Percentiles rank a stretch among this genome's conserved stretches.
These are phyloP conservation scores for Amylocystis lapponica DNA, from an alignment of 768 basidiomycete species.

Conservation along the genomic window DNA sequence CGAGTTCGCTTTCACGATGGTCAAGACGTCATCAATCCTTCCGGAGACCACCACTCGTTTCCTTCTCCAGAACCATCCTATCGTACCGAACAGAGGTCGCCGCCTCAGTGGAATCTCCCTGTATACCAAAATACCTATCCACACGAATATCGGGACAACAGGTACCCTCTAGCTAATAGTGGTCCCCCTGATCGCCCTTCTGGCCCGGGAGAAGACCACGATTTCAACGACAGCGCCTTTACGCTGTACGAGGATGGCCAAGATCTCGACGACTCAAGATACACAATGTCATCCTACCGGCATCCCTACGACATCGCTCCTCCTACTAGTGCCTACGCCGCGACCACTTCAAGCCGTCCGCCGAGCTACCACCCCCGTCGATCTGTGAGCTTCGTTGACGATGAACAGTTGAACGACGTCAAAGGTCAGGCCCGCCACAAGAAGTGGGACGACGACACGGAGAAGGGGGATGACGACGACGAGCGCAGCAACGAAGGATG, in stretches of 20 bases:
- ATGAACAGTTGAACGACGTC: background rate
- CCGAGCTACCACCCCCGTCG: conserved; percentile 15
- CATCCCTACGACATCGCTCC: conserved; percentile 59
- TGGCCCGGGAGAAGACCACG: no score
- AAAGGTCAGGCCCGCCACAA: background rate
- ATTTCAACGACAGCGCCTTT: conserved; percentile 18
- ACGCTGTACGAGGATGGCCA: conserved; percentile 25
- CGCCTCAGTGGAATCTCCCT: no score
- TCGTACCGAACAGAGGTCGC: no score
- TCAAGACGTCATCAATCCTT: no score
- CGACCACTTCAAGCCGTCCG: background rate
- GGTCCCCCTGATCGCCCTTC: no score
- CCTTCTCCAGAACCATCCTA: no score
- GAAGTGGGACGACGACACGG: conserved; percentile 13
- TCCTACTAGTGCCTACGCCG: conserved; percentile 37
- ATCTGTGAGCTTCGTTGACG: conserved; percentile 38
- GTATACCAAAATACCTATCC: no score
- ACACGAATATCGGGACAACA: no score
- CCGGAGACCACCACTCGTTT: no score
- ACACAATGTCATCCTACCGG: conserved; percentile 48
- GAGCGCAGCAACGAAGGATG: conserved; percentile 15
- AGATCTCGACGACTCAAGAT: conserved; percentile 28
- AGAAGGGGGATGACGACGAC: conserved; percentile 1
- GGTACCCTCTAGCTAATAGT: no score
- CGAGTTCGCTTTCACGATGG: no score